phyloP scores from a whole-genome alignment of 2,329 filamentous ascomycete species.

The Chrysoporthe puriensis region DNA sequence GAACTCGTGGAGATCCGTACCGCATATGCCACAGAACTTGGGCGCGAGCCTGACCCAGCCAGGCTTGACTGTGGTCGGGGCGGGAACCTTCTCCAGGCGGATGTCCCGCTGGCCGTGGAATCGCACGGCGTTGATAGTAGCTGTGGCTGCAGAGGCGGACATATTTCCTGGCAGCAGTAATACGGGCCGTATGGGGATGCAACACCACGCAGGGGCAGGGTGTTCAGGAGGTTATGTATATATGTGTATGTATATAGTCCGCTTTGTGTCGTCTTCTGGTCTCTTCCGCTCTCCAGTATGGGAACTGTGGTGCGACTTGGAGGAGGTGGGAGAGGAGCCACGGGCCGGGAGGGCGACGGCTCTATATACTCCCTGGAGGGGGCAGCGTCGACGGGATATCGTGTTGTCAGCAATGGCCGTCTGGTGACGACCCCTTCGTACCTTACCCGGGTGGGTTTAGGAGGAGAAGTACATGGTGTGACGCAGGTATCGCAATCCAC shows the following conservation, averaged over 20 bases:
- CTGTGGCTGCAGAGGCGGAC: constrained; percentile 5
- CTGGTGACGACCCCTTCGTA: constrained; percentile 20
- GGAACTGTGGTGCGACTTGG: not conserved
- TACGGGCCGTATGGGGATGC: not conserved
- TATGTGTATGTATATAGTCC: not conserved
- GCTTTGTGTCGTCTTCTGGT: not conserved
- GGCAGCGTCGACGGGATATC: not conserved
- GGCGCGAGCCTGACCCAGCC: constrained; percentile 35
- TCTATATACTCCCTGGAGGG: constrained; percentile 14
- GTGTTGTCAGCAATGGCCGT: constrained; percentile 15
- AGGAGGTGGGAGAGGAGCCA: not conserved
- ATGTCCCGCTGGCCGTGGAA: constrained; percentile 29
- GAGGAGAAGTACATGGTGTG: constrained; percentile 20
- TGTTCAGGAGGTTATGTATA: not conserved
- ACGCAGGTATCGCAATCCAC: constrained; percentile 3
- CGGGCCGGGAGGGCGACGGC: not conserved
- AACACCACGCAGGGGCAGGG: not conserved
- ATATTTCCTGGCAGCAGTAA: not conserved
- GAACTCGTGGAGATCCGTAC: constrained; percentile 41
- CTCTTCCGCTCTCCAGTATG: not conserved
- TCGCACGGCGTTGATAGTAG: constrained; percentile 28
- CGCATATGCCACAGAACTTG: constrained; percentile 41
- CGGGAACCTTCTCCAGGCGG: constrained; percentile 27
- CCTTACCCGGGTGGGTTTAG: constrained; percentile 24
- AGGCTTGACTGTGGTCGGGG: constrained; percentile 19